Conservation (phyloP, 495 filamentous ascomycete genomes). For the Aspergillus funiculosus region DNA sequence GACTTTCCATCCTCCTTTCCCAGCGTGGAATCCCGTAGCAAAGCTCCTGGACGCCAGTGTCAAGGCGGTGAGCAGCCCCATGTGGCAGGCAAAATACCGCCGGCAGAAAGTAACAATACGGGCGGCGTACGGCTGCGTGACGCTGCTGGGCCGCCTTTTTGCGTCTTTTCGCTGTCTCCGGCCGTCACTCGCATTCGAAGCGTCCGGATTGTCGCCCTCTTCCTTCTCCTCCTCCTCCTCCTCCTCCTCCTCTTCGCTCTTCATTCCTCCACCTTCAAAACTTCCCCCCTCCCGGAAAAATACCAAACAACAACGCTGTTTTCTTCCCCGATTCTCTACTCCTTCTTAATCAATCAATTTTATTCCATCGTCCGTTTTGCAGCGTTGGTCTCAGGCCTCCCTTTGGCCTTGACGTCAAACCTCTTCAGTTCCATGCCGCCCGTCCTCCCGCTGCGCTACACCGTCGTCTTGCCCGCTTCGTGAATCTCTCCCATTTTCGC, state of each 20-base stretch:
- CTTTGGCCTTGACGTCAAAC: slow-evolving; percentile 10
- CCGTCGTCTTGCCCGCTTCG: slow-evolving; percentile 36
- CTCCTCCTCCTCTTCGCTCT: slow-evolving; percentile 15
- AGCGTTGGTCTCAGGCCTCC: slow-evolving; percentile 1
- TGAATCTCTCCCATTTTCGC: slow-evolving; percentile 28
- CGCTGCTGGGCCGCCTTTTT: slow-evolving; percentile 22
- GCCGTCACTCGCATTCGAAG: slow-evolving; percentile 7
- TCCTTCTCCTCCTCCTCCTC: slow-evolving; percentile 20
- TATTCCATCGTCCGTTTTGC: slow-evolving; percentile 5
- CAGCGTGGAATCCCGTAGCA: too few species aligned
- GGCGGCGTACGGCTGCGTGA: slow-evolving; percentile 22
- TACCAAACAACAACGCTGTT: slow-evolving; percentile 7
- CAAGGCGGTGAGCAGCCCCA: slow-evolving; percentile 30
- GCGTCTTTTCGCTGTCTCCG: too few species aligned
- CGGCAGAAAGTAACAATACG: slow-evolving; percentile 20
- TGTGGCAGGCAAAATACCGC: slow-evolving; percentile 15
- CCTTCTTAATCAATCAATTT: slow-evolving; percentile 5
- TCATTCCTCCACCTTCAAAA: slow-evolving; percentile 8
- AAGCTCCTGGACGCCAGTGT: not conserved
- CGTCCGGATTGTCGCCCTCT: slow-evolving; percentile 13
- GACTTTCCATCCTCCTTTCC: not conserved
- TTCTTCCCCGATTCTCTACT: slow-evolving; percentile 2
- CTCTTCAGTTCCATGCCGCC: slow-evolving; percentile 29
- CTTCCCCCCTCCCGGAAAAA: not conserved
- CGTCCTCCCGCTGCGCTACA: slow-evolving; percentile 28